A percentile compares a stretch with the other conserved stretches of the same genome.
These are phyloP conservation scores for Leccinellum luteum DNA, from an alignment of 768 basidiomycete genomes.

Conservation along the genomic window DNA sequence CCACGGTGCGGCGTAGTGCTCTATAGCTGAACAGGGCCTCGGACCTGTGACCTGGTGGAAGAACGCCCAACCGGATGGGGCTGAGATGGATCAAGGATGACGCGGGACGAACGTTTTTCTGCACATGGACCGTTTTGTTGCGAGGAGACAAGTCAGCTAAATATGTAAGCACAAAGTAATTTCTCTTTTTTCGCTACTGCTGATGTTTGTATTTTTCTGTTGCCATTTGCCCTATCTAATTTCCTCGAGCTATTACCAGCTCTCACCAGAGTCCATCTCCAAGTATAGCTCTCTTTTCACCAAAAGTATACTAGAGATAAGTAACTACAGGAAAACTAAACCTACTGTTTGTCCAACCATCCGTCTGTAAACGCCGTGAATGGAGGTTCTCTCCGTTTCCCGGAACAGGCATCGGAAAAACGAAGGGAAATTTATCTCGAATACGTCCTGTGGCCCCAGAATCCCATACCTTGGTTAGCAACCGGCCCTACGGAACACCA, in stretches of 20 bases:
- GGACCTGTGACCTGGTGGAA: conserved; percentile 80
- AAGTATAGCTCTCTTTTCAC: neutral
- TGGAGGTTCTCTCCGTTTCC: neutral
- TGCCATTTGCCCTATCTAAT: neutral
- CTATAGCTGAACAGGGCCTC: conserved; percentile 79
- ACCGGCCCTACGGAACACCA: neutral
- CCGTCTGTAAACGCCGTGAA: neutral
- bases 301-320: neutral
- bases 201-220: neutral
- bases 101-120: neutral
- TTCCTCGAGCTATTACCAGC: neutral
- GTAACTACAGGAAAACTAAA: neutral
- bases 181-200: neutral
- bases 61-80: conserved; percentile 42
- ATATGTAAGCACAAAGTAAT: conserved; percentile 2
- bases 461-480: neutral
- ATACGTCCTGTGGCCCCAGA: neutral
- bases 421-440: neutral
- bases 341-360: no score
- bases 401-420: neutral
- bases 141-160: neutral
- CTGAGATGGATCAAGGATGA: conserved; percentile 40
- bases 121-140: neutral
- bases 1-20: conserved; percentile 50
- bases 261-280: neutral